Evolutionary conservation across 345 rosid genomes (phyloP).

Genomic region (Aquilaria sinensis): DNA sequence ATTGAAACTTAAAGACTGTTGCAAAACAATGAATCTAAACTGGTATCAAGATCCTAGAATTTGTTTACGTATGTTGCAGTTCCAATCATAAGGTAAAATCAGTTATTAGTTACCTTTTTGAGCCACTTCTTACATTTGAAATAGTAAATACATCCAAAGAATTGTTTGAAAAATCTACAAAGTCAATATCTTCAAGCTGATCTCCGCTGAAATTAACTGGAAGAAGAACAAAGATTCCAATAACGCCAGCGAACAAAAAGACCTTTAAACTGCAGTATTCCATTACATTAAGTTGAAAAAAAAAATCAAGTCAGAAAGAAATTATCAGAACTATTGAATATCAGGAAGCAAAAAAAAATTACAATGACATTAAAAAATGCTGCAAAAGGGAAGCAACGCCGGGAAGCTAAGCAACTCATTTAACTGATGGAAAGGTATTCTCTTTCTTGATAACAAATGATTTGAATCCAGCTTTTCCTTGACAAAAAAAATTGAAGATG

Average conservation of each 20-base stretch:
- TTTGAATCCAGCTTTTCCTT: neutral
- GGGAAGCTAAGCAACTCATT: neutral
- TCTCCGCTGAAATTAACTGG: slow-evolving; percentile 81
- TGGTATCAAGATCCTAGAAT: no score
- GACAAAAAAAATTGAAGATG: neutral
- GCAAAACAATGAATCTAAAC: no score
- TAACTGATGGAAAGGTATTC: no score
- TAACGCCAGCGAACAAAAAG: slow-evolving; percentile 76
- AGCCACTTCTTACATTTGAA: slow-evolving; percentile 65
- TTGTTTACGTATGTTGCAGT: no score
- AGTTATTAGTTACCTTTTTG: slow-evolving; percentile 39
- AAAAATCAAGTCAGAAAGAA: slow-evolving; percentile 6
- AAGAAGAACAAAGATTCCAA: slow-evolving; percentile 82
- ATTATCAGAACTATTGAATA: neutral
- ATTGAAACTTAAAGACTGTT: no score
- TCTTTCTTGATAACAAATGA: no score
- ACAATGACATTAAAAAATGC: slow-evolving; percentile 6
- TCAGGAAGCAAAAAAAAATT: slow-evolving; percentile 3
- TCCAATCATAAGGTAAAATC: neutral
- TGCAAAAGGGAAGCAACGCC: neutral
- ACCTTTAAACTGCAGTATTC: slow-evolving; percentile 71
- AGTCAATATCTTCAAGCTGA: slow-evolving; percentile 55
- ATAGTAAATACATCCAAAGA: slow-evolving; percentile 84
- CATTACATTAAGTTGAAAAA: slow-evolving; percentile 10
- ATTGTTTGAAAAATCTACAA: slow-evolving; percentile 52